Evolutionary conservation across 2,329 filamentous ascomycete species (phyloP).

Genomic region (Cryphonectria parasitica): DNA sequence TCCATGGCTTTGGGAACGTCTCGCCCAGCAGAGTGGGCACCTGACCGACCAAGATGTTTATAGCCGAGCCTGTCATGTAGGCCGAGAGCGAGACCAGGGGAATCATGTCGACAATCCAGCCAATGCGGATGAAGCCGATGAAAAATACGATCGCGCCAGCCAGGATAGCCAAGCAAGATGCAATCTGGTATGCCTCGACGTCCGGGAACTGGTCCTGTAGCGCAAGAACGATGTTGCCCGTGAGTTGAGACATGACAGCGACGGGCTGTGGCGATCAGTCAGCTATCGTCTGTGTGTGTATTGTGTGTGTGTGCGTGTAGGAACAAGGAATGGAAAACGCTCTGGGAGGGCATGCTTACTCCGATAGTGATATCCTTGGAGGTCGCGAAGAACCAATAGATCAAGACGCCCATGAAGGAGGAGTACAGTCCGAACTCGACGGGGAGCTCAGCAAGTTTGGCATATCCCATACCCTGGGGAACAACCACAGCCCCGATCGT

Average conservation of each 20-base stretch:
- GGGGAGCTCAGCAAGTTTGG: conserved; percentile 76
- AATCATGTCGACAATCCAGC: conserved; percentile 93
- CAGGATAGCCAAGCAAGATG: conserved; percentile 78
- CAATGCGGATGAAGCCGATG: conserved; percentile 78
- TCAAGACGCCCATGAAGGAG: conserved; percentile 91
- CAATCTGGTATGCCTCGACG: conserved; percentile 67
- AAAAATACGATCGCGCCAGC: conserved; percentile 76
- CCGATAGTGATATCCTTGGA: conserved; percentile 99
- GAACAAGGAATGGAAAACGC: conserved; percentile 1
- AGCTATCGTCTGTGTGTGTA: conserved; percentile 21
- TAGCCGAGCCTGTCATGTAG: conserved; percentile 95
- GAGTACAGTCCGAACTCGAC: conserved; percentile 89
- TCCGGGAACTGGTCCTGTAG: conserved; percentile 61
- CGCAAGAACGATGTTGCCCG: conserved; percentile 77
- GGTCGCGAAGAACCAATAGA: conserved; percentile 98
- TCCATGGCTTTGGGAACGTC: conserved; percentile 57
- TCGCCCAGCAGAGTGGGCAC: conserved; percentile 82
- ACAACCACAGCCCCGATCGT: conserved; percentile 74
- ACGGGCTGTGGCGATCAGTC: conserved; percentile 65
- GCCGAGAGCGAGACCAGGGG: conserved; percentile 87
- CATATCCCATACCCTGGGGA: conserved; percentile 97
- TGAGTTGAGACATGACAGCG: conserved; percentile 90
- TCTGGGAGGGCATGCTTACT: conserved; percentile 53
- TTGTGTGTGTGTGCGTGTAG: conserved; percentile 22
- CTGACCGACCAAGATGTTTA: conserved; percentile 87